Conservation (phyloP, 1,139 yeast genomes). For the Scheffersomyces parashehatae region DNA sequence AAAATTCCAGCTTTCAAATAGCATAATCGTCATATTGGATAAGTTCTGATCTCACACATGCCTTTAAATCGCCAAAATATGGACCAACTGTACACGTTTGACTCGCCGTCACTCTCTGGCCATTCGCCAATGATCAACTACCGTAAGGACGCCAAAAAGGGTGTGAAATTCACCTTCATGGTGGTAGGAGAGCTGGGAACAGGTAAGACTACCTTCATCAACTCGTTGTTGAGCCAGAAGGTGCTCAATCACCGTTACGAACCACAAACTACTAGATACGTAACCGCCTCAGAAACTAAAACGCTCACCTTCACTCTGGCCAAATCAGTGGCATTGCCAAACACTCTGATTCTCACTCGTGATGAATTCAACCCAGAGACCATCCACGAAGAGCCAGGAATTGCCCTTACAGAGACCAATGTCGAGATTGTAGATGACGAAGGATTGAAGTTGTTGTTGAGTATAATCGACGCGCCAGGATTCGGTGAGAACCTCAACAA, state of each 20-base stretch:
- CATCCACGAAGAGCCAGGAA: slow-evolving; percentile 57
- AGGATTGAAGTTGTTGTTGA: slow-evolving; percentile 65
- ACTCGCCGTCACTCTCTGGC: slow-evolving; percentile 34
- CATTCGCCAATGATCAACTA: slow-evolving; percentile 51
- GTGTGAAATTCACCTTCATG: slow-evolving; percentile 62
- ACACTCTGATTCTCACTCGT: slow-evolving; percentile 43
- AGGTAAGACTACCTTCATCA: slow-evolving; percentile 28
- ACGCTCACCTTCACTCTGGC: slow-evolving; percentile 50
- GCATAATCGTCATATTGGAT: not conserved
- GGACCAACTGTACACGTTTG: slow-evolving; percentile 30
- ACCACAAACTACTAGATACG: slow-evolving; percentile 7
- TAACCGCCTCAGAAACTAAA: slow-evolving; percentile 37
- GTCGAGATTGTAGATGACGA: slow-evolving; percentile 75
- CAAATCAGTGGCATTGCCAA: slow-evolving; percentile 52
- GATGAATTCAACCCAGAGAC: slow-evolving; percentile 43
- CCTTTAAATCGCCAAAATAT: slow-evolving; percentile 7
- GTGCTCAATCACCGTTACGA: slow-evolving; percentile 61
- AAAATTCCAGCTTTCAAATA: not conserved
- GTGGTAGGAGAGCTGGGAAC: slow-evolving; percentile 31
- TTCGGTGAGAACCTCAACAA: slow-evolving; percentile 73
- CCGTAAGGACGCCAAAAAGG: slow-evolving; percentile 78
- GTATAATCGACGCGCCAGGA: slow-evolving; percentile 76
- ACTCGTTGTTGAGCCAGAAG: slow-evolving; percentile 62
- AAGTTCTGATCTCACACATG: too few relatives aligned
- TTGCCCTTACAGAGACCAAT: slow-evolving; percentile 66